These are phyloP conservation scores for Hymenoscyphus infarciens DNA, from an alignment of 2,329 filamentous ascomycete species.

Conservation along the genomic window DNA sequence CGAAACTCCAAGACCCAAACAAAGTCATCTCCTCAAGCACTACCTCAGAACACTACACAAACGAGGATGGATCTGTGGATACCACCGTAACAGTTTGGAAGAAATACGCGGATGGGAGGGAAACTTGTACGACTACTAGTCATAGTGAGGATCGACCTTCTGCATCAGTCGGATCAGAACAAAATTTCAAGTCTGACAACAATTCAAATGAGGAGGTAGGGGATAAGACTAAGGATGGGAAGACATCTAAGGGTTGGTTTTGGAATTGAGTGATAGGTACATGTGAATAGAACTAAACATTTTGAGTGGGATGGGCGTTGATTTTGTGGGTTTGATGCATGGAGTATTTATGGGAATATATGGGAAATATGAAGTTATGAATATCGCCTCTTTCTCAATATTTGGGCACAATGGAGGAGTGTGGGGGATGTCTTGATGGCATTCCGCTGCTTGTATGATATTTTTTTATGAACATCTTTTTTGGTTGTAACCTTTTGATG, in stretches of 20 bases:
- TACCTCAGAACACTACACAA: conserved; percentile 21
- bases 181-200: background rate
- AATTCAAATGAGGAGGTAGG: background rate
- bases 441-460: too few relatives aligned
- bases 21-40: conserved; percentile 28
- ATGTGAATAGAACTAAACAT: background rate
- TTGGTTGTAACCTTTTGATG: too few relatives aligned
- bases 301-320: background rate
- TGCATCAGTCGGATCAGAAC: background rate
- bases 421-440: too few relatives aligned
- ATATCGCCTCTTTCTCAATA: too few relatives aligned
- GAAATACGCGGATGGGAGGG: conserved; percentile 28
- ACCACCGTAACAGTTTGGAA: conserved; percentile 30
- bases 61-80: conserved; percentile 30
- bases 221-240: conserved; percentile 13
- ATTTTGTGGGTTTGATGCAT: background rate
- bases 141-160: conserved; percentile 20
- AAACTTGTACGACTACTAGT: conserved; percentile 24
- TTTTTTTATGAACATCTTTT: too few relatives aligned
- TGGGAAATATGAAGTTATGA: too few relatives aligned
- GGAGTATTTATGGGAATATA: background rate
- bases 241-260: conserved; percentile 26
- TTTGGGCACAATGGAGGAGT: too few relatives aligned
- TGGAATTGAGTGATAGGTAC: conserved; percentile 26
- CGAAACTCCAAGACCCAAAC: conserved; percentile 11